phyloP scores from a whole-genome alignment of 371 early-diverging fungal genomes.

The Syncephalastrum sp. region DNA sequence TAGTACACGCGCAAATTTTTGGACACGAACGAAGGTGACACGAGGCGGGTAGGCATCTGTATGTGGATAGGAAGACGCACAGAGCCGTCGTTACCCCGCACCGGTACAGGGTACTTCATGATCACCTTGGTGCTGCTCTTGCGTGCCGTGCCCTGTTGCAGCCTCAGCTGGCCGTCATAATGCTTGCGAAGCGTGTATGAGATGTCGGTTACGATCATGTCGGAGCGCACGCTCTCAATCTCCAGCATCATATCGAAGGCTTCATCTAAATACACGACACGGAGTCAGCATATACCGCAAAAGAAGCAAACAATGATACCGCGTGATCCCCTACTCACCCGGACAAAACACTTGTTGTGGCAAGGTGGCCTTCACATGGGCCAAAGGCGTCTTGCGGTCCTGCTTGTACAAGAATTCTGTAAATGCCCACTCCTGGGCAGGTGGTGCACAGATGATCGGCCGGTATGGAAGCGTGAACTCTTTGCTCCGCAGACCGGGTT shows the following conservation, averaged over 20 bases:
- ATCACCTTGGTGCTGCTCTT: constrained; percentile 32
- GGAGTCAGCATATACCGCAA: not conserved
- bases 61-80: constrained; percentile 19
- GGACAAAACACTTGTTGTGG: constrained; percentile 38
- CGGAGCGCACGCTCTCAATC: constrained; percentile 23
- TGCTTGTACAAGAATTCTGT: constrained; percentile 20
- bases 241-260: constrained; percentile 42
- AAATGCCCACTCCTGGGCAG: constrained; percentile 28
- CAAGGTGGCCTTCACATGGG: constrained; percentile 23
- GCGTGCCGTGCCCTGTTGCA: constrained; percentile 46
- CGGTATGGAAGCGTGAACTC: constrained; percentile 23
- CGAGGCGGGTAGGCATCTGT: constrained; percentile 45
- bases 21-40: constrained; percentile 42
- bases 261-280: constrained; percentile 26
- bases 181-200: constrained; percentile 43
- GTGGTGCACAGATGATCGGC: constrained; percentile 29
- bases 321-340: constrained; percentile 19
- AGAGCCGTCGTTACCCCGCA: constrained; percentile 9
- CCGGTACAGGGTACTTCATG: constrained; percentile 22
- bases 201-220: constrained; percentile 27
- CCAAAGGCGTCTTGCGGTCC: constrained; percentile 25
- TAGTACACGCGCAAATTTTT: constrained; percentile 47
- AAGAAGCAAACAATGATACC: no score
- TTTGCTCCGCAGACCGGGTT: constrained; percentile 23
- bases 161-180: constrained; percentile 47